These are phyloP conservation scores for Apiotrichum gracile DNA, from an alignment of 1,284 basidiomycete genomes.

Conservation along the genomic window DNA sequence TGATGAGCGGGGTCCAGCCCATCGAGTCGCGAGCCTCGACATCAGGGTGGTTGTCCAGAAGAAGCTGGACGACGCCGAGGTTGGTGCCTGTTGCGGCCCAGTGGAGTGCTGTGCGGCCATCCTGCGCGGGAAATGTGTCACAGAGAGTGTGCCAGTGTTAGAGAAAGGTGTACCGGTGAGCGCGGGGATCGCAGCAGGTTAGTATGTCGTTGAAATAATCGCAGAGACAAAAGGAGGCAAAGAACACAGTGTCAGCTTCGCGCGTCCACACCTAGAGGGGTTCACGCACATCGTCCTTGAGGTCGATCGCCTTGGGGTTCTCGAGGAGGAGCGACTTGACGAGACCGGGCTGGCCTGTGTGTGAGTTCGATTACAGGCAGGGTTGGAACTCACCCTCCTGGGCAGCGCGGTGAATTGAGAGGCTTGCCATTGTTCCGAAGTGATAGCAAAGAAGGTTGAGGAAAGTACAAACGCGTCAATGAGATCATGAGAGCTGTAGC, in stretches of 20 bases:
- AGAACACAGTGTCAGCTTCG: no score
- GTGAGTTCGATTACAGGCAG: conserved; percentile 3
- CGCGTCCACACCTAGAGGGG: no score
- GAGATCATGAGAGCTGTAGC: no score
- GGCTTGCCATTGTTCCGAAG: conserved; percentile 7
- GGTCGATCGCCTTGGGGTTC: conserved; percentile 61
- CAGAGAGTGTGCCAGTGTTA: no score
- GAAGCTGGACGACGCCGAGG: conserved; percentile 62
- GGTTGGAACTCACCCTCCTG: conserved; percentile 38
- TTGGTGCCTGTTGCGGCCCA: conserved; percentile 74
- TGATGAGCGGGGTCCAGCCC: conserved; percentile 83
- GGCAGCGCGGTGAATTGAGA: conserved; percentile 47
- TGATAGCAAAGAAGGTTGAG: neutral
- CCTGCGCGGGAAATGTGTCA: no score
- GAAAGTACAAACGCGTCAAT: no score
- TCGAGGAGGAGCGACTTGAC: conserved; percentile 64
- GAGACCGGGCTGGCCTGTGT: conserved; percentile 66
- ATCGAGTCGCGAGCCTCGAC: conserved; percentile 65
- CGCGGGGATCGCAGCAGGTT: no score
- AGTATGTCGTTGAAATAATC: no score
- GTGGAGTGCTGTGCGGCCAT: conserved; percentile 80
- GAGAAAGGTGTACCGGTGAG: no score
- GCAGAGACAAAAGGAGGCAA: no score
- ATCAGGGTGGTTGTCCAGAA: conserved; percentile 64
- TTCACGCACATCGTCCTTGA: conserved; percentile 63